A percentile compares a stretch with the other conserved stretches of the same genome.
Conservation (phyloP, 164 flowering plant species). For the Tetracentron sinense region DNA sequence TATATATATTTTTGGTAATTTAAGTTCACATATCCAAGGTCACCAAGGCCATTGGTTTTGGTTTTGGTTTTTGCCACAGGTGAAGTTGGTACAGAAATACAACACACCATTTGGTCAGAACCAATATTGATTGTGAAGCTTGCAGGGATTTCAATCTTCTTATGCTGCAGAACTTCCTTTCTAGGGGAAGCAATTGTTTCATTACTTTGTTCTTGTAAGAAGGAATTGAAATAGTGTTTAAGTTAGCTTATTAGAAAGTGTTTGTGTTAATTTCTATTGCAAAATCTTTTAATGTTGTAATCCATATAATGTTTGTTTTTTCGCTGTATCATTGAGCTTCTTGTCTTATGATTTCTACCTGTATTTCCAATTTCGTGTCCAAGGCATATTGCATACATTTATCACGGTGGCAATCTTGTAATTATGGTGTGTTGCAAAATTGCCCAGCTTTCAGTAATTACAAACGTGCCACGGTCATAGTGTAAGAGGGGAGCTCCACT, state of each 20-base stretch:
- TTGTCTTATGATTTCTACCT: too few relatives aligned
- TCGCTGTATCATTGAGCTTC: too few relatives aligned
- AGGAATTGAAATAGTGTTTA: neutral
- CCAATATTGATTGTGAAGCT: constrained; percentile 16
- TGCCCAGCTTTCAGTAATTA: too few relatives aligned
- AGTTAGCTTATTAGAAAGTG: too few relatives aligned
- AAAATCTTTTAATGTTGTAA: neutral
- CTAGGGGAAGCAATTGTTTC: constrained; percentile 6
- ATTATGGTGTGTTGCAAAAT: too few relatives aligned
- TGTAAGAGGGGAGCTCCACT: too few relatives aligned
- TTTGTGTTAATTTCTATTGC: too few relatives aligned
- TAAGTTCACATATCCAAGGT: constrained; percentile 1
- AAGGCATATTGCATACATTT: too few relatives aligned
- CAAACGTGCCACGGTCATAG: too few relatives aligned
- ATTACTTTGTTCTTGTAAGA: constrained; percentile 12
- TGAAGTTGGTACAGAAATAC: constrained; percentile 24
- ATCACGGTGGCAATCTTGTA: too few relatives aligned
- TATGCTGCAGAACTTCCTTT: neutral
- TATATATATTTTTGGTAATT: neutral
- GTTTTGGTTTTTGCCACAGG: constrained; percentile 13
- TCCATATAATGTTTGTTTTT: too few relatives aligned
- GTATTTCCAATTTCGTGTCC: too few relatives aligned
- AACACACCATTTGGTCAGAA: constrained; percentile 20
- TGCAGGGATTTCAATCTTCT: neutral
- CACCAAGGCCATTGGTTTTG: constrained; percentile 7